These are phyloP conservation scores for Acanthamoeba comandoni DNA, from an alignment of 208 protist species.

Conservation along the genomic window DNA sequence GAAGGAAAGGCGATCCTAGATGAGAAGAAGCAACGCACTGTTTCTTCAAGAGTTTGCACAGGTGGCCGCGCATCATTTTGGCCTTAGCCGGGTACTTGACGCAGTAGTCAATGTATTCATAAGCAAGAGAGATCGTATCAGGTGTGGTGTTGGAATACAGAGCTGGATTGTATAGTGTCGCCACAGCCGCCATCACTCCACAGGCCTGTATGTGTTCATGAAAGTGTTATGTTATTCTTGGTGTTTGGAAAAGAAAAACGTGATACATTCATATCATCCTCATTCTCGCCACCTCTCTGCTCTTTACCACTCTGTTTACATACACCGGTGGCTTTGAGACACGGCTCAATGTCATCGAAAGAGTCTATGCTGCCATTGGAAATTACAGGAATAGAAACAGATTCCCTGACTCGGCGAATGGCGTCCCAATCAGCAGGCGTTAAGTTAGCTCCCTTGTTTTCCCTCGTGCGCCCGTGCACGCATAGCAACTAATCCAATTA, in stretches of 20 bases:
- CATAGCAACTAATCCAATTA: constrained; percentile 75
- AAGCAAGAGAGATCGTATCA: constrained; percentile 60
- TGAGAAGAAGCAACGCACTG: background rate
- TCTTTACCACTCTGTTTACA: too few species aligned
- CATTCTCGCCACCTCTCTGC: background rate
- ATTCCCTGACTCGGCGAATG: constrained; percentile 80
- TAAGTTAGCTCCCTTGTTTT: constrained; percentile 79
- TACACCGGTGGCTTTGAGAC: constrained; percentile 80
- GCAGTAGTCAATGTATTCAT: constrained; percentile 81
- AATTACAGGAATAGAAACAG: constrained; percentile 82
- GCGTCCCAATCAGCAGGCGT: constrained; percentile 83
- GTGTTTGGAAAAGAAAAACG: background rate
- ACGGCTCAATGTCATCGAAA: constrained; percentile 77
- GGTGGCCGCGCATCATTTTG: constrained; percentile 46
- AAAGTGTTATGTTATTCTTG: background rate
- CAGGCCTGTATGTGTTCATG: background rate
- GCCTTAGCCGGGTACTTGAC: constrained; percentile 30
- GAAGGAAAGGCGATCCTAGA: background rate
- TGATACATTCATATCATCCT: constrained; percentile 80
- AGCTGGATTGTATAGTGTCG: constrained; percentile 81
- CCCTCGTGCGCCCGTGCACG: constrained; percentile 83
- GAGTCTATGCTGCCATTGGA: constrained; percentile 84
- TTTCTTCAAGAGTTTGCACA: constrained; percentile 61
- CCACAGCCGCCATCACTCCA: constrained; percentile 58
- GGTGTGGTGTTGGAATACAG: constrained; percentile 74